These are phyloP conservation scores for Penicillium sp. DNA, from an alignment of 2,329 filamentous ascomycete genomes.

Conservation along the genomic window DNA sequence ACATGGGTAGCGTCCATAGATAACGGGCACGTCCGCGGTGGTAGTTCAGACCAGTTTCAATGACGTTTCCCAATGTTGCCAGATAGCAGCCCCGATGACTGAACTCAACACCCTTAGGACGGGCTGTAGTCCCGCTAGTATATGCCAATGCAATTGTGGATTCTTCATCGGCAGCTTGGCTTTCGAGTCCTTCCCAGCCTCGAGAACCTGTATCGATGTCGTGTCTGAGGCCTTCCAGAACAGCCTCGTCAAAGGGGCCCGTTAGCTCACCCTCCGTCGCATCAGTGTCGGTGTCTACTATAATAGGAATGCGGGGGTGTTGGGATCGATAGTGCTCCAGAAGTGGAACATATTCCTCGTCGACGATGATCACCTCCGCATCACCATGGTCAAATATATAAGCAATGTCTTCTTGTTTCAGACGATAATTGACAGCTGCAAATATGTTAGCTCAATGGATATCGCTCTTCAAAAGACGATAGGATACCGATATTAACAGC, in stretches of 20 bases:
- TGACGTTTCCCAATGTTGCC: slow-evolving; percentile 71
- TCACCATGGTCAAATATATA: slow-evolving; percentile 87
- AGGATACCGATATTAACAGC: slow-evolving; percentile 59
- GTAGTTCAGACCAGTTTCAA: slow-evolving; percentile 77
- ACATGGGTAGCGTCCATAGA: slow-evolving; percentile 89
- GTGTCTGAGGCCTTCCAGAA: slow-evolving; percentile 67
- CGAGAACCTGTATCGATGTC: slow-evolving; percentile 57
- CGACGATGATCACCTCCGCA: slow-evolving; percentile 77
- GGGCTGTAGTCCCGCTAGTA: slow-evolving; percentile 84
- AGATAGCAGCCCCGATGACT: slow-evolving; percentile 83
- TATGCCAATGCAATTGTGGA: slow-evolving; percentile 79
- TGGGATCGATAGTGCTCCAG: slow-evolving; percentile 56
- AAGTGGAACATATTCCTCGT: slow-evolving; percentile 66
- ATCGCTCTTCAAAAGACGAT: slow-evolving; percentile 23
- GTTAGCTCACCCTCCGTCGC: slow-evolving; percentile 61
- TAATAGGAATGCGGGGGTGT: slow-evolving; percentile 57
- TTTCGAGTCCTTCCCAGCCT: slow-evolving; percentile 69
- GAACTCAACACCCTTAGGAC: slow-evolving; percentile 85
- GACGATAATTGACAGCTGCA: slow-evolving; percentile 57
- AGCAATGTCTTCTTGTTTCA: slow-evolving; percentile 74
- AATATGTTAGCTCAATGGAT: background rate
- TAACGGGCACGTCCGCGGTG: slow-evolving; percentile 64
- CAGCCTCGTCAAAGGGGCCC: slow-evolving; percentile 73
- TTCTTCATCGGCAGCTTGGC: slow-evolving; percentile 65
- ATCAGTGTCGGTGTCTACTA: slow-evolving; percentile 80